Percentiles rank a stretch among this genome's conserved stretches.
Conservation (phyloP, 768 basidiomycete genomes). For the Suillus variegatus region DNA sequence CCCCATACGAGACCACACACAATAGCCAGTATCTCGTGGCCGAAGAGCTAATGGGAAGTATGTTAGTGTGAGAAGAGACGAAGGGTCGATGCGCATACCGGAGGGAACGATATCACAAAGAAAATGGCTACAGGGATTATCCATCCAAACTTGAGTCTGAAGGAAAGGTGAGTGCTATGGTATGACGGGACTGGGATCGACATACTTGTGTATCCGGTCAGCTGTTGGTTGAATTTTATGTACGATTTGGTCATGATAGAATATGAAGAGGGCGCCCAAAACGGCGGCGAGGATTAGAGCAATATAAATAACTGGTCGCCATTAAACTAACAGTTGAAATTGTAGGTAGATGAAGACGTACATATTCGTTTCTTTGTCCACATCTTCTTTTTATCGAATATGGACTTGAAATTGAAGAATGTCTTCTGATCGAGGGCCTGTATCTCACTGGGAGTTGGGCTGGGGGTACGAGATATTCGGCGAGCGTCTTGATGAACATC, state of each 20-base stretch:
- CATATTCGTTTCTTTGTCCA: conserved; percentile 57
- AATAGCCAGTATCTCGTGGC: conserved; percentile 89
- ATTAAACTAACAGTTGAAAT: background rate
- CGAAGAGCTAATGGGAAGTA: conserved; percentile 62
- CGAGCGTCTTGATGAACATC: conserved; percentile 17
- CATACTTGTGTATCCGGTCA: conserved; percentile 45
- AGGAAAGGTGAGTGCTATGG: background rate
- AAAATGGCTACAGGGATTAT: conserved; percentile 78
- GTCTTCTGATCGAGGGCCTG: conserved; percentile 41
- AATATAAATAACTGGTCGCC: conserved; percentile 48
- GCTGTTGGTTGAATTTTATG: conserved; percentile 46
- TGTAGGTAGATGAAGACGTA: conserved; percentile 33
- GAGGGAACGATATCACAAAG: conserved; percentile 86
- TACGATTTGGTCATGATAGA: conserved; percentile 66
- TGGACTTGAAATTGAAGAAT: conserved; percentile 46
- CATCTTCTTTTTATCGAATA: conserved; percentile 52
- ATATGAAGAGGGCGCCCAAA: conserved; percentile 51
- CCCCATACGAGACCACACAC: conserved; percentile 93
- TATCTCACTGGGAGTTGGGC: conserved; percentile 64
- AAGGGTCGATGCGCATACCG: conserved; percentile 41
- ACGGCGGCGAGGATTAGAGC: conserved; percentile 46
- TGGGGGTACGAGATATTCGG: conserved; percentile 47
- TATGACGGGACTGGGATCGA: background rate
- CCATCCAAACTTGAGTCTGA: conserved; percentile 62
- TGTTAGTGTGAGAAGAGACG: background rate